Evolutionary conservation across 2,329 filamentous ascomycete species (phyloP).

Genomic region (Pseudocercospora pini-densiflorae): DNA sequence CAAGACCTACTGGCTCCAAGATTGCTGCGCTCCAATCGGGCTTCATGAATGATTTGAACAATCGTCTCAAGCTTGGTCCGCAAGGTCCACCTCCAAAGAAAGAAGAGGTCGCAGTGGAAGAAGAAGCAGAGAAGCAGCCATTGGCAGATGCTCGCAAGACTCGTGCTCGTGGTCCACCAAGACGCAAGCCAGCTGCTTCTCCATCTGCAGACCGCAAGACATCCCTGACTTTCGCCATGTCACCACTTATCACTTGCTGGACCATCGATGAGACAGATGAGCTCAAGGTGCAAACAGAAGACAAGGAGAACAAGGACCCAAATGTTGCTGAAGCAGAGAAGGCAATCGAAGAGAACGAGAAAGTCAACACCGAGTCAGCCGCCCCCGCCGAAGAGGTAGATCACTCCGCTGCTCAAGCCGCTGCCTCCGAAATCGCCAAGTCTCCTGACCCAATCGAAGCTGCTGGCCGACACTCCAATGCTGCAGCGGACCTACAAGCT

Average conservation of each 20-base stretch:
- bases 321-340: conserved; percentile 30
- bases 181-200: conserved; percentile 68
- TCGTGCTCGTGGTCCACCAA: conserved; percentile 82
- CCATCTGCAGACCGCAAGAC: conserved; percentile 56
- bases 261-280: conserved; percentile 48
- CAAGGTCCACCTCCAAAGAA: conserved; percentile 69
- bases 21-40: conserved; percentile 89
- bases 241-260: conserved; percentile 45
- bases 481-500: conserved; percentile 29
- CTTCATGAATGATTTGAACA: conserved; percentile 93
- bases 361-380: conserved; percentile 32
- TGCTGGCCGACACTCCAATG: conserved; percentile 24
- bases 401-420: background rate
- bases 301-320: conserved; percentile 25
- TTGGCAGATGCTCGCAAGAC: conserved; percentile 88
- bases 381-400: conserved; percentile 27
- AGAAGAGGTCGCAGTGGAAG: conserved; percentile 59
- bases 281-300: conserved; percentile 39
- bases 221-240: conserved; percentile 51
- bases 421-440: conserved; percentile 23
- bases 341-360: conserved; percentile 32
- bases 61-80: conserved; percentile 84
- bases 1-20: conserved; percentile 78
- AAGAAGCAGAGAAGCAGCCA: conserved; percentile 73
- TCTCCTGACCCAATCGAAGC: conserved; percentile 26